phyloP scores from a whole-genome alignment of 495 filamentous ascomycete genomes.

The Penicillium egyptiacum region DNA sequence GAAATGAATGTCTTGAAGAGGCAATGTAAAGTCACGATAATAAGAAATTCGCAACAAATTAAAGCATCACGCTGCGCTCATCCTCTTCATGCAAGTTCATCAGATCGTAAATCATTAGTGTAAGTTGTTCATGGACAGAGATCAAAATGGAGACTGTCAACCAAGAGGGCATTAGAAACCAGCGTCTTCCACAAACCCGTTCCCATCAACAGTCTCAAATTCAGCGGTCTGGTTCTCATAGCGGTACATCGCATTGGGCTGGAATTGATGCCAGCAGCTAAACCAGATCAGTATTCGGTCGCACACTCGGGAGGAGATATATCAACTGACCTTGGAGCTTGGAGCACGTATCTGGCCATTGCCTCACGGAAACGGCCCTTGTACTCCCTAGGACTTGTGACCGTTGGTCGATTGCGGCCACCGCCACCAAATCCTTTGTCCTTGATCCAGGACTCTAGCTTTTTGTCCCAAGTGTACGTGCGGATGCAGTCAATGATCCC shows the following conservation, averaged over 20 bases:
- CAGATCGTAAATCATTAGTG: conserved; percentile 20
- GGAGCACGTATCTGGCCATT: conserved; percentile 88
- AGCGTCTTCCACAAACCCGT: neutral
- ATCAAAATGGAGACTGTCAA: neutral
- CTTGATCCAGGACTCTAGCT: conserved; percentile 98
- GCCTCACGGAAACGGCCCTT: conserved; percentile 94
- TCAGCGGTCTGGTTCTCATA: conserved; percentile 38
- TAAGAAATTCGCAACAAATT: neutral
- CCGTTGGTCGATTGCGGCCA: conserved; percentile 85
- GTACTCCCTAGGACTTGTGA: conserved; percentile 97
- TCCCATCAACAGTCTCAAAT: conserved; percentile 29
- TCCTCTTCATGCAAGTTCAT: conserved; percentile 3
- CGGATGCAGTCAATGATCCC: conserved; percentile 98
- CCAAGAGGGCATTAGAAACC: neutral
- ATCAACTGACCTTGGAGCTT: conserved; percentile 60
- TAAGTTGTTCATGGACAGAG: neutral
- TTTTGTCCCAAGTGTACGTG: conserved; percentile 99
- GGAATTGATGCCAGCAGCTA: conserved; percentile 74
- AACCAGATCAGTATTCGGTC: conserved; percentile 9
- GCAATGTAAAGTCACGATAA: neutral
- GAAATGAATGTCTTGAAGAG: neutral
- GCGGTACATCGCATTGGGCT: conserved; percentile 49
- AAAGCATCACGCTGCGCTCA: neutral
- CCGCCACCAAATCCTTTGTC: conserved; percentile 84
- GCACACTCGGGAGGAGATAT: neutral